Evolutionary conservation across 768 basidiomycete genomes (phyloP), one percentile per base, ranked within the genome.

Genomic region (Serendipita sp.): DNA sequence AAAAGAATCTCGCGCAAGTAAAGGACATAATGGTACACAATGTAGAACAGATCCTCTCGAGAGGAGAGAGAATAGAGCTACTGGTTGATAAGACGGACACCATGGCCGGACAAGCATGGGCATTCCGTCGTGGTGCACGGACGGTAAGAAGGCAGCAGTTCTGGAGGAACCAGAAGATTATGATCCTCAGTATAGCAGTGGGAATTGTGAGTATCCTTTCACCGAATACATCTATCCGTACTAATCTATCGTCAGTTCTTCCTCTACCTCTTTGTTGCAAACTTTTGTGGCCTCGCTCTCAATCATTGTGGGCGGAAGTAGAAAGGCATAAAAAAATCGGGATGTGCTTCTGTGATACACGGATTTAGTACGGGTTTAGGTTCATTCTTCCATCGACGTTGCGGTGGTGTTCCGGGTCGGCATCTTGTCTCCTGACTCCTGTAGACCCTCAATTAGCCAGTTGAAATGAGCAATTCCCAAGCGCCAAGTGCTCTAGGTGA

Each of bases 1-100:
- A 93, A 70, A 80, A 81, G 3, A 93, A 97, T 72, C 78, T 92
- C 43, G 82, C 83, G 64, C 88, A 90, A 67, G 89, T 96, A 51
- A 97, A 96, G 72, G 86, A 93, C 69, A 90, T 96, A 74, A 95
- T 96, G 93, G 94, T 97, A 60, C 90, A 97, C 73, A 97, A 97
- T 71, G 94, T 97, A 66, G 92, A 97, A 74, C 89, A 93, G 72
- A 95, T 98, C 66, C 81, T 99, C 43, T 86, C 82, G 61, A 80
- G 96, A 41, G 96, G 96, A 24, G 96, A 99, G 73, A 80, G 96
- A 61, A 90, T 99, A 67, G 95, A 97, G 71, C 78, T 97, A 17
- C 80, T 99, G 60, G 89, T 98, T 31, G 92, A 97, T 76, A 96
- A 96, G 79, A 99, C 96, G 30, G 94, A 97, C 70, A 87, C 80